These are phyloP conservation scores for Daldinia eschscholtzii DNA, from an alignment of 2,329 filamentous ascomycete genomes.

Conservation along the genomic window DNA sequence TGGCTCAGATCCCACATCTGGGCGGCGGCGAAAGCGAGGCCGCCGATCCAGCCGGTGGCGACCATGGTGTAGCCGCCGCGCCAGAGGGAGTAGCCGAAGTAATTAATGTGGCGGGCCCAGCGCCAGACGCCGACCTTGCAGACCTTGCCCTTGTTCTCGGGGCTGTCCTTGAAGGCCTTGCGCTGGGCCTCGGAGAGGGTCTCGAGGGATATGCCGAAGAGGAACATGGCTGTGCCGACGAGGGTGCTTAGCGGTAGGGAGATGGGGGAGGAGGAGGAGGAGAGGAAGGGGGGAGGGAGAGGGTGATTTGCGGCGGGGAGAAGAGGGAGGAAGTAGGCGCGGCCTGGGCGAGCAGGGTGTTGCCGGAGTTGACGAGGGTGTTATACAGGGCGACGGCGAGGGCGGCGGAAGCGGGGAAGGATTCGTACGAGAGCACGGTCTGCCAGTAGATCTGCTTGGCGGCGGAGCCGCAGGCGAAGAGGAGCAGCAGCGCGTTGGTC, in stretches of 20 bases:
- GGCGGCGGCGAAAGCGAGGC: conserved; percentile 48
- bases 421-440: conserved; percentile 60
- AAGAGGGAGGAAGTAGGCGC: conserved; percentile 59
- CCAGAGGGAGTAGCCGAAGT: conserved; percentile 55
- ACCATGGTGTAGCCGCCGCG: conserved; percentile 53
- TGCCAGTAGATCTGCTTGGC: conserved; percentile 71
- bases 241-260: conserved; percentile 55
- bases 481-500: conserved; percentile 63
- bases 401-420: conserved; percentile 61
- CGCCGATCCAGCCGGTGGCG: conserved; percentile 54
- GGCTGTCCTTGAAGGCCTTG: conserved; percentile 55
- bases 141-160: conserved; percentile 56
- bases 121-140: conserved; percentile 56
- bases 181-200: conserved; percentile 69
- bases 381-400: conserved; percentile 65
- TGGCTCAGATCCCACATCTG: conserved; percentile 52
- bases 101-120: conserved; percentile 58
- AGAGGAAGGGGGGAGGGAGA: conserved; percentile 43
- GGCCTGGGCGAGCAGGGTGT: conserved; percentile 66
- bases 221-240: conserved; percentile 64
- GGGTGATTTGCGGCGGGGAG: conserved; percentile 39
- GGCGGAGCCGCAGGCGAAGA: conserved; percentile 64
- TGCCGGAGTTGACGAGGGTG: conserved; percentile 65
- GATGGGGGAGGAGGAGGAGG: conserved; percentile 50
- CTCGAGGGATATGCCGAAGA: conserved; percentile 66